Percentiles rank a stretch among this genome's conserved stretches.
phyloP scores from a whole-genome alignment of 2,329 filamentous ascomycete genomes.

The Leptographium lundbergii region DNA sequence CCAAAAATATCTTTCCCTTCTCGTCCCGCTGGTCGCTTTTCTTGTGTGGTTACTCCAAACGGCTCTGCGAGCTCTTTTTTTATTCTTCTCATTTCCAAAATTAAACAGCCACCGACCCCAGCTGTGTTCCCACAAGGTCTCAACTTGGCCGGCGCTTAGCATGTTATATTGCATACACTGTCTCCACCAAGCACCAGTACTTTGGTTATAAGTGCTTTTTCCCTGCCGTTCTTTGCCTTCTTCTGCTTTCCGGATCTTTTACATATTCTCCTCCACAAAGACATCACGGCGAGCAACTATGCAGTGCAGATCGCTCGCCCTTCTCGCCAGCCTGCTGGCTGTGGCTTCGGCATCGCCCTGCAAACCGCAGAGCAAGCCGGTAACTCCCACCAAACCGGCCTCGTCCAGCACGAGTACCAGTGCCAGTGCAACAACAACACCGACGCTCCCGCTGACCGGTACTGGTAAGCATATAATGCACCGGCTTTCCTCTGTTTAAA shows the following conservation, averaged over 20 bases:
- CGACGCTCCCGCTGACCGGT: slow-evolving; percentile 18
- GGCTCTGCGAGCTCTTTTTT: not conserved
- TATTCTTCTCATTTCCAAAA: not conserved
- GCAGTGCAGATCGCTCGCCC: slow-evolving; percentile 1
- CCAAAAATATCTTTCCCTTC: not conserved
- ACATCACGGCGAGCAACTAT: not conserved
- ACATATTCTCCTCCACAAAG: not conserved
- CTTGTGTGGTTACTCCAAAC: not conserved
- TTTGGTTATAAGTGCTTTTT: not conserved
- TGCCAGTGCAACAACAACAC: not conserved
- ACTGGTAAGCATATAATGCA: slow-evolving; percentile 16
- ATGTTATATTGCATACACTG: not conserved
- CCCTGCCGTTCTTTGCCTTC: not conserved
- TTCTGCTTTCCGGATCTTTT: not conserved
- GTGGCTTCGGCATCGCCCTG: slow-evolving; percentile 10
- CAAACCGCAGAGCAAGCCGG: not conserved
- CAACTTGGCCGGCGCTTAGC: slow-evolving; percentile 6
- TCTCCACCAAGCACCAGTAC: not conserved
- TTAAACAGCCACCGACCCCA: not conserved
- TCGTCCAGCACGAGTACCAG: slow-evolving; percentile 1
- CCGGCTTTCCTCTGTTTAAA: not conserved
- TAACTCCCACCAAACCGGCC: not conserved
- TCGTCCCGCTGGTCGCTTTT: not conserved
- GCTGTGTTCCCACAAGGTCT: not conserved
- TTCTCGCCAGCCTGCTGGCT: slow-evolving; percentile 8